Evolutionary conservation across 2,329 filamentous ascomycete species (phyloP), one percentile per base, ranked within the genome.

Genomic region (Coniochaeta pulveracea): DNA sequence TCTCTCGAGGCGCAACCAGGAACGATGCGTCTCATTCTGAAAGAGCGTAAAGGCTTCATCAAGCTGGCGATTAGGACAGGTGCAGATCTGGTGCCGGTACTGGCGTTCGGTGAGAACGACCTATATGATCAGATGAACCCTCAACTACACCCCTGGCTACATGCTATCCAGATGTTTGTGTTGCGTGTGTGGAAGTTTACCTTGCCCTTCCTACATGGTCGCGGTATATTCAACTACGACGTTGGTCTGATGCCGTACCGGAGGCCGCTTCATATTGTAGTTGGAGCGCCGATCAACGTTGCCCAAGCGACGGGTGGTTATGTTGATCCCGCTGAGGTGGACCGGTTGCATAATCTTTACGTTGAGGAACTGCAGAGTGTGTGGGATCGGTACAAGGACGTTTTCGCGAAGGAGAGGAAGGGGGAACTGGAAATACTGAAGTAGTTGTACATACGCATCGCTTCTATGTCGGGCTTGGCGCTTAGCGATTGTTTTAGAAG

Each of bases 151-250:
- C 86, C 89, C 2, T 63, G 74, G 38, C 73, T 96, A 35, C 82
- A 89, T 61, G 77, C 75, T 49, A 58, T 83, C 23, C 91, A 98
- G 58, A 76, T 94, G 61, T 60, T 86, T 18, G 63, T 93, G 36
- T 89, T 96, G 58, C 82, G 80, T 45, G 64, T 81, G 5, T 76
- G 93, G 65, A 93, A 93, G 33, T 98, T 95, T 48, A 96, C 91
- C 0, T 69, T 96, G 9, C 88, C 91, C 1, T 70, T 93, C 18
- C 81, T 95, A 47, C 86, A 94, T 54, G 89, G 88, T 3, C 64
- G 88, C 17, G 89, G 89, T 10, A 79, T 96, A 25, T 94, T 96
- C 61, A 98, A 98, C 56, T 96, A 98, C 52, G 91, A 98, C 54
- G 85, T 95, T 10, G 91, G 91, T 4, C 63, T 96, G 47, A 86